Evolutionary conservation across 805 yeast genomes (phyloP).

Genomic region (Metschnikowia bowlesiae): DNA sequence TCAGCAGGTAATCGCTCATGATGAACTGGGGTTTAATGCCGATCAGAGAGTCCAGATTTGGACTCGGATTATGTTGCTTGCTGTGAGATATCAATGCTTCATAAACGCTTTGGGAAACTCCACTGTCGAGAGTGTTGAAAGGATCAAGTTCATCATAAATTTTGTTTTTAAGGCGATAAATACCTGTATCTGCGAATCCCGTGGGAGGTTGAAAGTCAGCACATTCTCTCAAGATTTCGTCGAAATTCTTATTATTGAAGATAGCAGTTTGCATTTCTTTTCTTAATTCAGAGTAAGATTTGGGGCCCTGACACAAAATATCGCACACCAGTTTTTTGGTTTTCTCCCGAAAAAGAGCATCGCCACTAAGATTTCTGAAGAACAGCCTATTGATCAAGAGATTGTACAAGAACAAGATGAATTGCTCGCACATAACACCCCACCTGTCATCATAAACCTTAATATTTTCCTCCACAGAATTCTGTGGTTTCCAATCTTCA

Average conservation of each 20-base stretch:
- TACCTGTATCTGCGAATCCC: constrained; percentile 54
- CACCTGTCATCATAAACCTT: constrained; percentile 49
- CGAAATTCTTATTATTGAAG: constrained; percentile 37
- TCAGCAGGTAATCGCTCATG: constrained; percentile 28
- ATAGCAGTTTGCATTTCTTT: constrained; percentile 20
- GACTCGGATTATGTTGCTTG: constrained; percentile 28
- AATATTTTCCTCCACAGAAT: constrained; percentile 42
- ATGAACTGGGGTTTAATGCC: constrained; percentile 35
- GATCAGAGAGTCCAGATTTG: constrained; percentile 42
- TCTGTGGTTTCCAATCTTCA: constrained; percentile 1
- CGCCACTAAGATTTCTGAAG: constrained; percentile 16
- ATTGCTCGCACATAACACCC: constrained; percentile 38
- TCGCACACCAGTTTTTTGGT: constrained; percentile 46
- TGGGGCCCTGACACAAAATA: constrained; percentile 47
- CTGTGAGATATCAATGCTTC: constrained; percentile 29
- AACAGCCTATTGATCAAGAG: constrained; percentile 36
- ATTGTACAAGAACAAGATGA: constrained; percentile 42
- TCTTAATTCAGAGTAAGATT: constrained; percentile 17
- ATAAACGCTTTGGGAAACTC: constrained; percentile 49
- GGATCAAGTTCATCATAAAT: constrained; percentile 55
- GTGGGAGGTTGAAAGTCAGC: constrained; percentile 64
- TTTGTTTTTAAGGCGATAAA: constrained; percentile 62
- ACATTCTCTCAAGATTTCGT: constrained; percentile 51
- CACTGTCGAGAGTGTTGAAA: constrained; percentile 26
- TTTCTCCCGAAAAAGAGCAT: not conserved